These are phyloP conservation scores for Bifiguratus adelaidae DNA, from an alignment of 192 early-diverging fungal genomes.

Conservation along the genomic window DNA sequence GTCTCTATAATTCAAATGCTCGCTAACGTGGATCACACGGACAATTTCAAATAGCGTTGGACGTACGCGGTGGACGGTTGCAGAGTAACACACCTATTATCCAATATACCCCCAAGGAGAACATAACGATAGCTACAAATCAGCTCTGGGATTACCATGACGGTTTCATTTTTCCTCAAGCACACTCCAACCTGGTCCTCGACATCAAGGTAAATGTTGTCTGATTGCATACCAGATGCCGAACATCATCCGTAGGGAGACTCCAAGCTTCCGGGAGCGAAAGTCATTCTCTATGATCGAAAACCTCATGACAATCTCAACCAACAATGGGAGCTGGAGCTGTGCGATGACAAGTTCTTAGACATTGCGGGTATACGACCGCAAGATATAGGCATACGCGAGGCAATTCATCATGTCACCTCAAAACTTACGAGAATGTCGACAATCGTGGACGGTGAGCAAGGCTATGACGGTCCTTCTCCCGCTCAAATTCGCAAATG, in stretches of 20 bases:
- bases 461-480: no score
- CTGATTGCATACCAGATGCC: neutral
- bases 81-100: neutral
- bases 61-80: neutral
- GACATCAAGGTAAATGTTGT: constrained; percentile 10
- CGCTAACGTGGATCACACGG: neutral
- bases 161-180: neutral
- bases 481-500: no score
- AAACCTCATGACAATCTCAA: constrained; percentile 7
- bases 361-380: no score
- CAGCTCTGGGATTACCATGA: neutral
- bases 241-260: constrained; percentile 3
- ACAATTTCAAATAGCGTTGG: neutral
- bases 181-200: constrained; percentile 17
- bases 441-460: no score
- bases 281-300: constrained; percentile 17
- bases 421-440: no score
- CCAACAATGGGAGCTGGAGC: constrained; percentile 13
- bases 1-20: neutral
- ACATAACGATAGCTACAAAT: neutral
- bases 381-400: no score
- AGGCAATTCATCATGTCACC: no score
- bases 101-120: neutral
- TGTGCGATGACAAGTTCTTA: neutral
- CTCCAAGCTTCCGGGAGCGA: constrained; percentile 5